A percentile compares a stretch with the other conserved stretches of the same genome.
Evolutionary conservation across 1,284 basidiomycete species (phyloP).

Genomic region (Fistulinella cinereoalba): DNA sequence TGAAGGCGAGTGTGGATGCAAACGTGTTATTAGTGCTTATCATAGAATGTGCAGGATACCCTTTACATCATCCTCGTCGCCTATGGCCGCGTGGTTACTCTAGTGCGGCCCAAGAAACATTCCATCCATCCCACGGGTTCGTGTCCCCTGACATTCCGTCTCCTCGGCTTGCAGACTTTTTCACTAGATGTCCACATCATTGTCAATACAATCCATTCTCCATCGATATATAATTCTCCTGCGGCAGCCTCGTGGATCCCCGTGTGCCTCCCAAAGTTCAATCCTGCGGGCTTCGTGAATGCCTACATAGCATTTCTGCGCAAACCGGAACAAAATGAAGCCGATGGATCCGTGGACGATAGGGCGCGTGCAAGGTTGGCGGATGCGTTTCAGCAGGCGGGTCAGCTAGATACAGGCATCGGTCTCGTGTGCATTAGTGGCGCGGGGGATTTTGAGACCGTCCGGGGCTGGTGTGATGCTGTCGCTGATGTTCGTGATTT

Average conservation of each 20-base stretch:
- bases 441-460: constrained; percentile 64
- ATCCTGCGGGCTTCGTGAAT: constrained; percentile 88
- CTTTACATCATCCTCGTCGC: constrained; percentile 88
- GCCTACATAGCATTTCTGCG: constrained; percentile 82
- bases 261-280: constrained; percentile 94
- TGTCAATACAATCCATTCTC: constrained; percentile 74
- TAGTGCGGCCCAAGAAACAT: constrained; percentile 89
- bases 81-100: constrained; percentile 77
- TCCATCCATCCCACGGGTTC: constrained; percentile 91
- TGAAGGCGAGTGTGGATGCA: constrained; percentile 55
- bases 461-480: constrained; percentile 68
- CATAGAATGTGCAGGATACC: constrained; percentile 59
- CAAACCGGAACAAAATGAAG: constrained; percentile 24
- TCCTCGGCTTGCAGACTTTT: constrained; percentile 2
- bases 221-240: constrained; percentile 65
- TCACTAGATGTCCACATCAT: constrained; percentile 79
- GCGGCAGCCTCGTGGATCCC: constrained; percentile 91
- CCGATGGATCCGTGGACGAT: constrained; percentile 11
- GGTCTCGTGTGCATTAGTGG: constrained; percentile 67
- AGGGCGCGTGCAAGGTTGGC: neutral
- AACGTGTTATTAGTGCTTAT: constrained; percentile 6
- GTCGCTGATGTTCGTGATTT: constrained; percentile 53
- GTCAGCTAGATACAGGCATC: constrained; percentile 39
- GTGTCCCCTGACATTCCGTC: constrained; percentile 13
- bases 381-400: constrained; percentile 5